phyloP scores from a whole-genome alignment of 441 rosid species.

The Mallotus repandus region DNA sequence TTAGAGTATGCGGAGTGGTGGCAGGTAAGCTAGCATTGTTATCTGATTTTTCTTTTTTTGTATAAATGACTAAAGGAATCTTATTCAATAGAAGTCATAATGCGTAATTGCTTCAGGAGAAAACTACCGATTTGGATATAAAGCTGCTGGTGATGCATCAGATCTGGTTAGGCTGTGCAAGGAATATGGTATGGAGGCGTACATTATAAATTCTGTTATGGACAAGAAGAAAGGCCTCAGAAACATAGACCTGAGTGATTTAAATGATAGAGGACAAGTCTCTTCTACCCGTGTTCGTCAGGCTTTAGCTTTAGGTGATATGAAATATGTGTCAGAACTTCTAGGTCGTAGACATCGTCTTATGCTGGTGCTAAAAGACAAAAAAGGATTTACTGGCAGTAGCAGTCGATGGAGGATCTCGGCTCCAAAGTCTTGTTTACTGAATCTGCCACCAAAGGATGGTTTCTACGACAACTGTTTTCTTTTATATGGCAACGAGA shows the following conservation, averaged over 20 bases:
- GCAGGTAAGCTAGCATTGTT: conserved; percentile 46
- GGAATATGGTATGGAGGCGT: conserved; percentile 56
- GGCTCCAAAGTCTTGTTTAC: conserved; percentile 50
- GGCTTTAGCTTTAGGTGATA: conserved; percentile 73
- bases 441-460: conserved; percentile 72
- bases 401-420: conserved; percentile 38
- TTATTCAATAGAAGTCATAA: conserved; percentile 14
- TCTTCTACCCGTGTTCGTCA: conserved; percentile 86
- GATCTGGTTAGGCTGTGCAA: conserved; percentile 64
- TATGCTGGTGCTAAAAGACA: conserved; percentile 40
- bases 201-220: conserved; percentile 76
- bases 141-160: conserved; percentile 73
- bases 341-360: conserved; percentile 79
- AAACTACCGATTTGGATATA: conserved; percentile 84
- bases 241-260: conserved; percentile 32
- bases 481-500: conserved; percentile 40
- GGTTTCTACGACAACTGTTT: conserved; percentile 55
- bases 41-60: not conserved
- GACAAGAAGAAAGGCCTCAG: conserved; percentile 58
- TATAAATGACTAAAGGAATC: not conserved
- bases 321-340: conserved; percentile 73
- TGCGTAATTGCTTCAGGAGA: conserved; percentile 43
- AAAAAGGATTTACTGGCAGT: conserved; percentile 22
- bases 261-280: conserved; percentile 82
- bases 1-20: conserved; percentile 67